Evolutionary conservation across 192 early-diverging fungal genomes (phyloP), one percentile per base, ranked within the genome.

Genomic region (Coemansia nantahalensis): DNA sequence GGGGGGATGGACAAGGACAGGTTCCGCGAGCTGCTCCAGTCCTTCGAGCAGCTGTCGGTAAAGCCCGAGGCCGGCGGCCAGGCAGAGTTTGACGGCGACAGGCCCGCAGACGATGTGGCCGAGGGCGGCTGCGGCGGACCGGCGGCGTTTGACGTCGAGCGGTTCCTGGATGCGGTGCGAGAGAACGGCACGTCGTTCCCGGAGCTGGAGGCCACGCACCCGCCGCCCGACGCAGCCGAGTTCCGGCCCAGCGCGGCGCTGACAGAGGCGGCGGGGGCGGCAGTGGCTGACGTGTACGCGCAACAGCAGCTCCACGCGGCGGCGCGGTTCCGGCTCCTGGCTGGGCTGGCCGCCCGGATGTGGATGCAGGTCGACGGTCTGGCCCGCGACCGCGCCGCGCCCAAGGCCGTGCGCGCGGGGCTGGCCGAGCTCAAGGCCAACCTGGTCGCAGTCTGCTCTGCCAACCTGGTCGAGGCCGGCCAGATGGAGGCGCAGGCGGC

Each of bases 41-140:
- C 64, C 21, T 75, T 75, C 24, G 71, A 75, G 49, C 64, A 75
- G 48, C 64, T 54, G 14, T 66, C 71, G 10, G 52, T 75, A n/a
- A 75, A 75, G 45, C 64, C 59, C 1, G 71, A 67, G 56, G 54
- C 51, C 2, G 70, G 53, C n/a, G 45, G 45, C 39, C 63, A 66
- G n/a, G 34, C 33, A 6, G 70, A 73, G 12, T 33, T 56, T 16
- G 59, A 67, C 28, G 31, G 51, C 6, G 63, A 62, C 8, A 31
- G 45, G 36, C 21, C 71, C 26, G 19, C 45, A 1, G 28, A 47
- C 13, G 43, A 36, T 11, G 51, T 56, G 14, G 48, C 51, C 4
- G 52, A 54, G 43, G 17, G n/a, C 31, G 34, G 51, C n/a, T 12
- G 34, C 13, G 35, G 37, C 11, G 57, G 60, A 30, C 59, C 54